Evolutionary conservation across 345 rosid species (phyloP).

Genomic region (Anastatica hierochuntica): DNA sequence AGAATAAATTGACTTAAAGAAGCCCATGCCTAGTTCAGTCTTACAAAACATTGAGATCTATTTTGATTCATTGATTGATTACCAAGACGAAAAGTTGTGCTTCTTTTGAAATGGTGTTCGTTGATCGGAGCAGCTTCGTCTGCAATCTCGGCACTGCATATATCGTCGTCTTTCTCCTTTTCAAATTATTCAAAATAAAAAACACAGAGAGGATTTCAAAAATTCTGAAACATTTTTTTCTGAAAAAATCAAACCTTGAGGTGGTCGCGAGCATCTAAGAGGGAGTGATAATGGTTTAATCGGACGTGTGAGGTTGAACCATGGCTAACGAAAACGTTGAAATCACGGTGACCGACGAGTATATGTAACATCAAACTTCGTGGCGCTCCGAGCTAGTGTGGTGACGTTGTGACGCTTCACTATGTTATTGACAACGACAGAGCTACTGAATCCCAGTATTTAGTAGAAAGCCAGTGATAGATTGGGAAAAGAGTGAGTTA

Average conservation of each 20-base stretch:
- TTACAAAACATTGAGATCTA: background rate
- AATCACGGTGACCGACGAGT: slow-evolving; percentile 85
- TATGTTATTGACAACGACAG: slow-evolving; percentile 85
- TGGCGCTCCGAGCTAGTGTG: slow-evolving; percentile 82
- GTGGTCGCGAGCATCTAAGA: slow-evolving; percentile 55
- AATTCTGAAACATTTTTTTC: too few relatives aligned
- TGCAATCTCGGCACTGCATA: slow-evolving; percentile 89
- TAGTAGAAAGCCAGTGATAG: too few relatives aligned
- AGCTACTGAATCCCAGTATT: slow-evolving; percentile 71
- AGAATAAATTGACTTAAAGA: too few relatives aligned
- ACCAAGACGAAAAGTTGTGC: slow-evolving; percentile 88
- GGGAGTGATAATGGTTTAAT: slow-evolving; percentile 83
- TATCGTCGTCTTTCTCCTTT: slow-evolving; percentile 76
- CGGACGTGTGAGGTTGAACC: slow-evolving; percentile 82
- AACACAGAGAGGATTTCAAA: too few relatives aligned
- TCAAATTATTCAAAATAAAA: too few relatives aligned
- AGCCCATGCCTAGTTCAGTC: too few relatives aligned
- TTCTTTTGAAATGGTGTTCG: slow-evolving; percentile 67
- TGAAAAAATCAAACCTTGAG: slow-evolving; percentile 51
- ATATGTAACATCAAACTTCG: slow-evolving; percentile 89
- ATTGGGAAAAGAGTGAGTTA: too few relatives aligned
- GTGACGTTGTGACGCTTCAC: slow-evolving; percentile 97
- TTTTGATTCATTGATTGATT: slow-evolving; percentile 28
- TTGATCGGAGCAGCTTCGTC: slow-evolving; percentile 59
- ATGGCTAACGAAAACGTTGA: slow-evolving; percentile 93